Evolutionary conservation across 768 basidiomycete genomes (phyloP).

Genomic region (Scleroderma citrinum): DNA sequence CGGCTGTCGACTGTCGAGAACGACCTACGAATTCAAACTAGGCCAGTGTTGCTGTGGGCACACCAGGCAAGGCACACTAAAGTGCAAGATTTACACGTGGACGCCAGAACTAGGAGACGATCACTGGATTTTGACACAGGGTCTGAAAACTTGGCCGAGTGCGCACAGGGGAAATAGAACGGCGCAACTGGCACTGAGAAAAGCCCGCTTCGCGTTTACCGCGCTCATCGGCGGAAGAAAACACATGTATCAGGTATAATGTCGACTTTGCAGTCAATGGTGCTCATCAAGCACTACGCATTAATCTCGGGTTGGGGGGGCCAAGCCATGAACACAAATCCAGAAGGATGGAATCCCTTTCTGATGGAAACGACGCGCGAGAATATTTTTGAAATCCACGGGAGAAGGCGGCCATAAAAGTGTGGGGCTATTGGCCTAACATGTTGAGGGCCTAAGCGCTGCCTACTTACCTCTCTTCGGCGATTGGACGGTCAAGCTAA

Average conservation of each 20-base stretch:
- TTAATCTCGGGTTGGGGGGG: not conserved
- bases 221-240: not conserved
- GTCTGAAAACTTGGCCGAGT: not conserved
- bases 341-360: no score
- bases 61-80: no score
- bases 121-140: not conserved
- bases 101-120: not conserved
- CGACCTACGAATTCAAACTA: not conserved
- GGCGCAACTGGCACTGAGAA: no score
- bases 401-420: not conserved
- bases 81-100: not conserved
- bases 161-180: not conserved
- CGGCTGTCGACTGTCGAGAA: no score
- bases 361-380: not conserved
- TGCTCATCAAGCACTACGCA: not conserved
- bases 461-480: not conserved
- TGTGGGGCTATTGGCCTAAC: no score
- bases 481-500: not conserved
- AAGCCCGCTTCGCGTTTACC: not conserved
- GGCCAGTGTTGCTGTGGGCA: not conserved
- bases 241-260: not conserved
- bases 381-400: not conserved
- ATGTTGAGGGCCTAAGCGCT: no score
- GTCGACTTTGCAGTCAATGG: not conserved
- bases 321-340: not conserved